Percentiles rank a stretch among this genome's conserved stretches.
Evolutionary conservation across 1,284 basidiomycete species (phyloP).

Genomic region (Cryptococcus depauperatus): DNA sequence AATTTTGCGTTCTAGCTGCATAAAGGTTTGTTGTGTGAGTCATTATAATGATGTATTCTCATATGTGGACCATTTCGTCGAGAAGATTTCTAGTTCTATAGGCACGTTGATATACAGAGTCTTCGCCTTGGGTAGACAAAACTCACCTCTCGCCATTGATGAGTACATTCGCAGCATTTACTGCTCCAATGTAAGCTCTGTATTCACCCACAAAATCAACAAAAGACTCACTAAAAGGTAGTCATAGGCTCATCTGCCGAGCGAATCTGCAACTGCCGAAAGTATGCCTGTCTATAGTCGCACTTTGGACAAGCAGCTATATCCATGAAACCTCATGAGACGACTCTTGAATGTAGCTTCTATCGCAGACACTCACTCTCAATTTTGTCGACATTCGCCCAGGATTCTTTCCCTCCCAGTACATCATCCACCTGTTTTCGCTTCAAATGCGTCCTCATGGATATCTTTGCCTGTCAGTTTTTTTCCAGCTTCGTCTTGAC

Average conservation of each 20-base stretch:
- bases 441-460: constrained; percentile 69
- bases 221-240: constrained; percentile 62
- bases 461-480: constrained; percentile 53
- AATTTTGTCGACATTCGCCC: constrained; percentile 91
- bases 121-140: no score
- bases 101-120: no score
- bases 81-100: no score
- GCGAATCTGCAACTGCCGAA: constrained; percentile 91
- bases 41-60: no score
- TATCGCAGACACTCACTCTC: constrained; percentile 51
- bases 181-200: no score
- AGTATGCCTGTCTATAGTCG: constrained; percentile 81
- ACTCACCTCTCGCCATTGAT: constrained; percentile 45
- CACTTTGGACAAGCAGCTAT: constrained; percentile 82
- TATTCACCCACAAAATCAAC: constrained; percentile 1
- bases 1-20: no score
- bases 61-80: no score
- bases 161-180: constrained; percentile 41
- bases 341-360: neutral
- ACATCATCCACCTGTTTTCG: constrained; percentile 89
- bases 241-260: constrained; percentile 97
- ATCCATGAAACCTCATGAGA: neutral
- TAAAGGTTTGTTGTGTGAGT: no score
- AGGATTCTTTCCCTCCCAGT: constrained; percentile 82
- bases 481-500: neutral